Evolutionary conservation across 1,139 yeast species (phyloP), one percentile per base, ranked within the genome.

Genomic region (Blastobotrys apis): DNA sequence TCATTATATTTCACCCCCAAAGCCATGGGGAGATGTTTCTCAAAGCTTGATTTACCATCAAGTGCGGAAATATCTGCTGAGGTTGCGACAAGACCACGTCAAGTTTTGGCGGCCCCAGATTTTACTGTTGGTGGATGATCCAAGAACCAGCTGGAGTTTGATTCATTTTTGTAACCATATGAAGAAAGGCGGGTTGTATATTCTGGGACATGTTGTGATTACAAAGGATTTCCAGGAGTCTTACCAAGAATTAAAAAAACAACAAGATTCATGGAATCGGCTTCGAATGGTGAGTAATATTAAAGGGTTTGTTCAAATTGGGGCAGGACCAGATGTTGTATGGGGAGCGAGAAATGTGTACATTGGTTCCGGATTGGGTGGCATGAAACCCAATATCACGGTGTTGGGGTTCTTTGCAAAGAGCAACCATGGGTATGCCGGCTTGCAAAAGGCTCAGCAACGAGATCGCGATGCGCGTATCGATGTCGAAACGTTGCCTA

Each of bases 41-140:
- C 97, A 92, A 65, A 78, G 88, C 38, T 72, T 92, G 51, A 90
- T 92, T 43, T 92, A 92, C 63, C 98, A 92, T 60, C 98, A 92
- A 64, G 97, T 92, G 3, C 72, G 98, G 51, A 92, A 92, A 60
- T 92, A 92, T 59, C 69, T 92, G 37, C 68, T 88, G 44, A 72
- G 95, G 43, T 71, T 92, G 37, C 78, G 87, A 49, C 86, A 87
- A 53, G 95, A 92, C 57, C 94, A 92, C 61, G 96, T 92, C 41
- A 92, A 92, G 64, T 90, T 87, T 60, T 92, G 98, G 98, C 74
- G 98, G 53, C 98, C 98, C 0, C 98, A 92, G 62, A 84, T 92
- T 30, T 68, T 92, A 47, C 65, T 92, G 27, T 68, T 92, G 29
- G 92, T 90, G 37, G 97, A 92, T 57, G 85, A 87, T 55, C 97